Evolutionary conservation across 2,329 filamentous ascomycete species (phyloP).

Genomic region (Colletotrichum sublineola): DNA sequence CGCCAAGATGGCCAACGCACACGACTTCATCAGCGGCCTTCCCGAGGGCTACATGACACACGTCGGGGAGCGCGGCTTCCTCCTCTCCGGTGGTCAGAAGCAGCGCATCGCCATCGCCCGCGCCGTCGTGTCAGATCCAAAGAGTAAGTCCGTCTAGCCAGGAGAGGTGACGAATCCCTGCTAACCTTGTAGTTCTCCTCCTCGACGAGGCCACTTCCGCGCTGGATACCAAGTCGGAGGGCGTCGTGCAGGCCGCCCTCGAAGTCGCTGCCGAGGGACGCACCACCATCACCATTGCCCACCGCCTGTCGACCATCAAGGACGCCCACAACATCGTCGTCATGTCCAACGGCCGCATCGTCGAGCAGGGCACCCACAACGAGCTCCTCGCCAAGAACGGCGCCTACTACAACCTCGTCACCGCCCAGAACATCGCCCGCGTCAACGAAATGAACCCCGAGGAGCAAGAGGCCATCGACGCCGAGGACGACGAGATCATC

Average conservation of each 20-base stretch:
- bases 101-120: constrained; percentile 96
- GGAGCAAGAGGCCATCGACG: constrained; percentile 64
- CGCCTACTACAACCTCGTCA: constrained; percentile 87
- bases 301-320: constrained; percentile 93
- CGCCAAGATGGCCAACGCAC: constrained; percentile 91
- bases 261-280: constrained; percentile 87
- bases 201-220: constrained; percentile 96
- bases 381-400: constrained; percentile 77
- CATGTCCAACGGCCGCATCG: constrained; percentile 85
- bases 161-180: constrained; percentile 19
- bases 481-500: constrained; percentile 63
- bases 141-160: constrained; percentile 61
- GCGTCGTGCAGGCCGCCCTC: constrained; percentile 91
- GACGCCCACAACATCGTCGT: constrained; percentile 97
- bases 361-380: constrained; percentile 92
- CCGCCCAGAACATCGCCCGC: constrained; percentile 84
- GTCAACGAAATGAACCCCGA: constrained; percentile 67
- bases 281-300: constrained; percentile 96
- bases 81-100: constrained; percentile 95
- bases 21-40: constrained; percentile 86
- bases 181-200: constrained; percentile 71
- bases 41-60: constrained; percentile 94
- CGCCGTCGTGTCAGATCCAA: constrained; percentile 90
- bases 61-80: constrained; percentile 94
- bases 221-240: constrained; percentile 94